Evolutionary conservation across 305 asterid genomes (phyloP).

Genomic region (Fraxinus floribunda): DNA sequence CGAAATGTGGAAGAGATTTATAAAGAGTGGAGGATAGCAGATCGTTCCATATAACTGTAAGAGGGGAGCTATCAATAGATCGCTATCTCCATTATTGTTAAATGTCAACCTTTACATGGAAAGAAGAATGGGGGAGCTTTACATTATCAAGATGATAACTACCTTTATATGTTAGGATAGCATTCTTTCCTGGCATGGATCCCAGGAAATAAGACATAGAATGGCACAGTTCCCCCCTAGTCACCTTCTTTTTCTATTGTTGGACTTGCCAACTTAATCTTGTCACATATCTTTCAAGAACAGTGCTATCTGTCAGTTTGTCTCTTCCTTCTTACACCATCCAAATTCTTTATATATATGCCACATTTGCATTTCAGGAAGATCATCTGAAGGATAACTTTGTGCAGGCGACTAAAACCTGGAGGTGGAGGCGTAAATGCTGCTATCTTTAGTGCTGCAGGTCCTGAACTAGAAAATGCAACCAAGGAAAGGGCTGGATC

Average conservation of each 20-base stretch:
- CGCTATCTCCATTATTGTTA: not conserved
- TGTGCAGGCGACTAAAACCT: conserved; percentile 79
- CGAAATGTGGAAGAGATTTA: not conserved
- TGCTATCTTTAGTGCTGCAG: conserved; percentile 81
- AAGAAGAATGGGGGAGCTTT: not conserved
- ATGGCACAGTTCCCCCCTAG: not conserved
- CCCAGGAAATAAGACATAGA: not conserved
- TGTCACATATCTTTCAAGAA: not conserved
- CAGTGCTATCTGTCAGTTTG: conserved; percentile 1
- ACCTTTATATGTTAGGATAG: not conserved
- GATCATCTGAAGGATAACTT: conserved; percentile 37
- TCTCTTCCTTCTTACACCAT: not conserved
- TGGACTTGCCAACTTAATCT: not conserved
- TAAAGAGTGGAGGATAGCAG: not conserved
- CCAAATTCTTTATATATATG: conserved; percentile 13
- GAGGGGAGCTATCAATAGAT: not conserved
- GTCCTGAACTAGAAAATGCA: conserved; percentile 62
- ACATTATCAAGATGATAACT: not conserved
- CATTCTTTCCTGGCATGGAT: not conserved
- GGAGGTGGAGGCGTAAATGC: conserved; percentile 98
- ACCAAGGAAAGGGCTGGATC: conserved; percentile 71
- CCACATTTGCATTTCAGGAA: conserved; percentile 19
- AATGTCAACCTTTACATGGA: not conserved
- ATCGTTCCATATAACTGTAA: not conserved
- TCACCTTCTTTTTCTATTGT: not conserved